Evolutionary conservation across 768 basidiomycete genomes (phyloP).

Genomic region (Lyophyllum atratum): DNA sequence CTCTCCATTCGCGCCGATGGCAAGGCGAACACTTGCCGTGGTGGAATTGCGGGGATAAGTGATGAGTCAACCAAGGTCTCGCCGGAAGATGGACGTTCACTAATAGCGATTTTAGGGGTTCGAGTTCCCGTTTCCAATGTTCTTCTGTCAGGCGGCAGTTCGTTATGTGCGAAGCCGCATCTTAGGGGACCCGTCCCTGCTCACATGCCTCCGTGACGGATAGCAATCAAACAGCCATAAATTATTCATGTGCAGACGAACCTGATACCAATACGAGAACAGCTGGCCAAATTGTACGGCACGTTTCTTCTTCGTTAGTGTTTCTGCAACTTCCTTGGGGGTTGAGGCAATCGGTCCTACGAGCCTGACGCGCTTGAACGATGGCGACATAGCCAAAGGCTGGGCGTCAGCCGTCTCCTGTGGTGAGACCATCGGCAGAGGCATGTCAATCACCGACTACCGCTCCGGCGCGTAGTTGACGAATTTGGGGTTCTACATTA

Average conservation of each 20-base stretch:
- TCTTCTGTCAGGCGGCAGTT: too few species aligned
- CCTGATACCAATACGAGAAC: neutral
- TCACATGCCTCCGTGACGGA: neutral
- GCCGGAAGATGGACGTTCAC: too few species aligned
- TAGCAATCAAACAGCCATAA: neutral
- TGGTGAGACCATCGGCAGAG: constrained; percentile 19
- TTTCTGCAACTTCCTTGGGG: neutral
- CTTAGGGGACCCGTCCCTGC: neutral
- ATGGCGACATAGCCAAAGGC: neutral
- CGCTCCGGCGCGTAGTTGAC: constrained; percentile 20
- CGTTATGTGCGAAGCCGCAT: too few species aligned
- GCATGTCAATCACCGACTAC: constrained; percentile 23
- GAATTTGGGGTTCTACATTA: constrained; percentile 30
- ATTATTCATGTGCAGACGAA: constrained; percentile 6
- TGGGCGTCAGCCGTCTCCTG: constrained; percentile 1
- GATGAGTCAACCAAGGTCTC: too few species aligned
- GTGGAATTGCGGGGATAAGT: too few species aligned
- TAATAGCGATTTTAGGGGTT: too few species aligned
- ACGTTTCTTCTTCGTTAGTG: constrained; percentile 18
- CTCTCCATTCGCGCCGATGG: too few species aligned
- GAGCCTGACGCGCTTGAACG: constrained; percentile 24
- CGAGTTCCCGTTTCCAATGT: too few species aligned
- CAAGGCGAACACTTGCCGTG: too few species aligned
- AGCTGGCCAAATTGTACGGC: constrained; percentile 20
- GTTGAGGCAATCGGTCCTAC: constrained; percentile 17